Conservation (phyloP, 129 eudicot genomes). For the Oenanthe sinensis region DNA sequence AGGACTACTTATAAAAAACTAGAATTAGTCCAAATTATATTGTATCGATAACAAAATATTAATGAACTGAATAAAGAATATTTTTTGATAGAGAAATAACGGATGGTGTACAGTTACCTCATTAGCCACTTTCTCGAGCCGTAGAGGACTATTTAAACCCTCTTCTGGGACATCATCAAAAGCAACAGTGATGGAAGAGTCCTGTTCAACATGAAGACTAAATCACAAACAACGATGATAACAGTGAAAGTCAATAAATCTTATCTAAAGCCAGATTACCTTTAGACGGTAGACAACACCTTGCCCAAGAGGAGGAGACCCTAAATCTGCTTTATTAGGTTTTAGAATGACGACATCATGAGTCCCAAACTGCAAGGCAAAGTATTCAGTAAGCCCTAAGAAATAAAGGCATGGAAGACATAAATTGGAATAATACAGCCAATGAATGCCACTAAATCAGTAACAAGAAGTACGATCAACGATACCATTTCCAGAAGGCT, state of each 20-base stretch:
- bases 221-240: background rate
- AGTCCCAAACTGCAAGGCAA: conserved; percentile 67
- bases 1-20: background rate
- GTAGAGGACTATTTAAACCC: conserved; percentile 83
- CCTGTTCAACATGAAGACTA: conserved; percentile 35
- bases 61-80: background rate
- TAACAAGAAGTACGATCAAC: background rate
- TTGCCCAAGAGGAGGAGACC: conserved; percentile 95
- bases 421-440: background rate
- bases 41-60: background rate
- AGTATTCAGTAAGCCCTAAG: conserved; percentile 2
- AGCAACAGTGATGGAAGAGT: conserved; percentile 84
- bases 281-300: conserved; percentile 92
- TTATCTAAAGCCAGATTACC: conserved; percentile 28
- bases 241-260: background rate
- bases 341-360: conserved; percentile 89
- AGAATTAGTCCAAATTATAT: background rate
- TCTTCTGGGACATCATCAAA: conserved; percentile 99
- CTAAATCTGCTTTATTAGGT: conserved; percentile 87
- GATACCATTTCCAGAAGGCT: background rate
- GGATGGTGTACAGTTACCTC: conserved; percentile 43
- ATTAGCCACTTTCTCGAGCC: conserved; percentile 90
- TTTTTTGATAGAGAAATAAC: background rate
- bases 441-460: background rate
- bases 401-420: conserved; percentile 4